Evolutionary conservation across 2,329 filamentous ascomycete genomes (phyloP), one percentile per base, ranked within the genome.

Genomic region (Alternaria dauci): DNA sequence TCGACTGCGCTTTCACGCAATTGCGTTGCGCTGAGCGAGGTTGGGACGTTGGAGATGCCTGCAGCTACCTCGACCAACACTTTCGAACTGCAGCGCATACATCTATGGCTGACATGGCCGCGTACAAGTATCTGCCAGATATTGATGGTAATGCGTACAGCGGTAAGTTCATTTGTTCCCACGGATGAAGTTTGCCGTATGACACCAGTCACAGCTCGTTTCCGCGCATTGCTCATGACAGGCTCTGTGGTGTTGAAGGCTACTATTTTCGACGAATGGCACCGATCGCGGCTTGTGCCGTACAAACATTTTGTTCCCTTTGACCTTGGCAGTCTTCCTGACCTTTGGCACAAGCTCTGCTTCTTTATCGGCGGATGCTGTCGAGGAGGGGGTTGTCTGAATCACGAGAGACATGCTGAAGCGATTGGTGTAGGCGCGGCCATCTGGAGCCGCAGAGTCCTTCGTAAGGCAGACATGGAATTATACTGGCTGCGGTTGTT

Each of bases 301-400:
- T 47, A 47, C 28, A 47, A 47, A 47, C 28, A 47, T 32, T 47
- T 47, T 28, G 44, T 47, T n/a, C 44, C 44, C n/a, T 32, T 47
- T 1, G 44, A 47, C 4, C n/a, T 47, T 11, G 28, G 44, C 44
- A 47, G 26, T 47, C 26, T 47, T 32, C 44, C 44, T 11, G 28
- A 47, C 7, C 26, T 47, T 32, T 47, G 28, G 44, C 26, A 20
- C 44, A 47, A 47, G 32, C 44, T 47, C 28, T 47, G 44, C 28
- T 47, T 47, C 44, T 47, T 47, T 32, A 32, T 47, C 28, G 28
- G 44, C 28, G 44, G 44, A 47, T 47, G 44, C 32, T 47, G 44
- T 47, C 44, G 6, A 32, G 44, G n/a, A 11, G 16, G 32, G n/a
- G 26, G 44, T 23, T 47, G 44, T 47, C n/a, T 20, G 28, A n/a